A percentile compares a stretch with the other conserved stretches of the same genome.
Evolutionary conservation across 331 rosid species (phyloP).

Genomic region (Pyrus hybrid): DNA sequence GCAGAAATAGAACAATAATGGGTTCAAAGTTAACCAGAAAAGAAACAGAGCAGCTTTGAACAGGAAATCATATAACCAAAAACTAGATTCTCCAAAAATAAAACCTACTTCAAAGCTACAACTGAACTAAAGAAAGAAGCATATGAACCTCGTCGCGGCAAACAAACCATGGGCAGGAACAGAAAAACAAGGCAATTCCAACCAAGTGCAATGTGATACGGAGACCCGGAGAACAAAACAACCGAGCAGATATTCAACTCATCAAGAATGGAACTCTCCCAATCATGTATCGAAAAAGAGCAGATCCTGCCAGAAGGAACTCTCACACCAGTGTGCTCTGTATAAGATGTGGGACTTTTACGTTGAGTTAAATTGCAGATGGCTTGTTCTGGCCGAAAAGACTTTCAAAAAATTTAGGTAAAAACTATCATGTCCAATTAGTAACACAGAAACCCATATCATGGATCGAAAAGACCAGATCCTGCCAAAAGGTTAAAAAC

Average conservation of each 20-base stretch:
- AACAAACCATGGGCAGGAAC: slow-evolving; percentile 32
- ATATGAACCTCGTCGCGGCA: slow-evolving; percentile 24
- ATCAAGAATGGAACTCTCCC: slow-evolving; percentile 21
- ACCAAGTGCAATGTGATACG: slow-evolving; percentile 1
- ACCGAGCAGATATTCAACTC: slow-evolving; percentile 22
- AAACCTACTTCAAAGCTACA: neutral
- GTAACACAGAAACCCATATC: slow-evolving; percentile 71
- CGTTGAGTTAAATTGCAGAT: slow-evolving; percentile 24
- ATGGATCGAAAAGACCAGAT: slow-evolving; percentile 69
- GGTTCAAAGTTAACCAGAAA: neutral
- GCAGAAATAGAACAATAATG: neutral
- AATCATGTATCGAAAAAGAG: neutral
- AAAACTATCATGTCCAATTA: slow-evolving; percentile 62
- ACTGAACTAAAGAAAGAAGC: neutral
- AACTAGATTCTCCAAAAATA: neutral
- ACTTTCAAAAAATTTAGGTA: slow-evolving; percentile 22
- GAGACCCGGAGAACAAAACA: slow-evolving; percentile 8
- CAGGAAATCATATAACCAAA: neutral
- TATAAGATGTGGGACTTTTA: slow-evolving; percentile 14
- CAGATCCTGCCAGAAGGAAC: slow-evolving; percentile 13
- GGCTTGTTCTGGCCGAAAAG: slow-evolving; percentile 46
- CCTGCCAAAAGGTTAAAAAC: slow-evolving; percentile 93
- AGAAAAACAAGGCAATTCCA: slow-evolving; percentile 18
- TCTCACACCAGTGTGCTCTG: slow-evolving; percentile 26
- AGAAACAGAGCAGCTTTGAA: neutral